Conservation (phyloP, 305 asterid genomes). For the Caryopteris hybrid region DNA sequence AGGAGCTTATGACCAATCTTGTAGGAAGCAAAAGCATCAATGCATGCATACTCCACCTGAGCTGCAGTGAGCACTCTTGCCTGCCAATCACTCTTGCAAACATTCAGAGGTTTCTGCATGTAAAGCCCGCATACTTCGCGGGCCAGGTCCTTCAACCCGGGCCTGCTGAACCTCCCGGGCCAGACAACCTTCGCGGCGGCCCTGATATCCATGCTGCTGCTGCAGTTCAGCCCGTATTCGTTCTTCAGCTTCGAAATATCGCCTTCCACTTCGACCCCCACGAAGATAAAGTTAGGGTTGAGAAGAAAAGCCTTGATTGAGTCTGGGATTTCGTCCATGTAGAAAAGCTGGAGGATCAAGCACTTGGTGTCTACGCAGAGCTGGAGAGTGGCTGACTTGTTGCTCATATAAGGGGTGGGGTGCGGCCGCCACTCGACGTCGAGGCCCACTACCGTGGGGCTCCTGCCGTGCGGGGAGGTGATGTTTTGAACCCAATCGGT, state of each 20-base stretch:
- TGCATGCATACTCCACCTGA: slow-evolving; percentile 63
- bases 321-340: slow-evolving; percentile 45
- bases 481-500: slow-evolving; percentile 38
- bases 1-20: slow-evolving; percentile 32
- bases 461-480: slow-evolving; percentile 12
- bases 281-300: slow-evolving; percentile 49
- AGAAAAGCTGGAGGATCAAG: slow-evolving; percentile 56
- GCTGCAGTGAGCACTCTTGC: slow-evolving; percentile 28
- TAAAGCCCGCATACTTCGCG: slow-evolving; percentile 30
- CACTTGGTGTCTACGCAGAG: slow-evolving; percentile 47
- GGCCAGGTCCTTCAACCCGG: slow-evolving; percentile 63
- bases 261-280: slow-evolving; percentile 49
- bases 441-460: slow-evolving; percentile 48
- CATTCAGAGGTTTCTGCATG: slow-evolving; percentile 48
- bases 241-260: slow-evolving; percentile 40
- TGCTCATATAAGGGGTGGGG: slow-evolving; percentile 22
- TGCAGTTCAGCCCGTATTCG: slow-evolving; percentile 50
- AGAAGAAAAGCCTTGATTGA: slow-evolving; percentile 32
- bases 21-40: slow-evolving; percentile 75
- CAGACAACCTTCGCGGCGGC: too few species aligned
- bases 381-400: slow-evolving; percentile 62
- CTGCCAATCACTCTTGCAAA: slow-evolving; percentile 58
- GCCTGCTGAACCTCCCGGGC: slow-evolving; percentile 38
- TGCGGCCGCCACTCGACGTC: slow-evolving; percentile 63
- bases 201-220: slow-evolving; percentile 25